Percentiles rank a stretch among this genome's conserved stretches.
These are phyloP conservation scores for Melastoma malabathricum DNA, from an alignment of 345 rosid species.

Conservation along the genomic window DNA sequence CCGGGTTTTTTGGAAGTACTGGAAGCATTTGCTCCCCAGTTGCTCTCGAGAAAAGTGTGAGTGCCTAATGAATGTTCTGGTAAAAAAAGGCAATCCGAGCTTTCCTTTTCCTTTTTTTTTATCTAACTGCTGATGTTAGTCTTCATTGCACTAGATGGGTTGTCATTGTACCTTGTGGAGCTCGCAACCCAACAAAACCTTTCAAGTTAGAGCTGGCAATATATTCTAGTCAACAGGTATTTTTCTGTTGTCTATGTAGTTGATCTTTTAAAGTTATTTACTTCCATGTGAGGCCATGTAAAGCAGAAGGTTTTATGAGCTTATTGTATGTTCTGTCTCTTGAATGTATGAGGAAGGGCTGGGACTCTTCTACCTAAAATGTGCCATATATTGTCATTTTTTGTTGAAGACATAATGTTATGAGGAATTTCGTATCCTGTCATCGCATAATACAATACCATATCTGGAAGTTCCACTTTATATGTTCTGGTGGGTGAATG, in stretches of 20 bases:
- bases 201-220: slow-evolving; percentile 85
- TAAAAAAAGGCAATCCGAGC: neutral
- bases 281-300: too few relatives aligned
- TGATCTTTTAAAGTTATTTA: too few relatives aligned
- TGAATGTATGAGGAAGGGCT: too few relatives aligned
- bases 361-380: too few relatives aligned
- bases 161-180: slow-evolving; percentile 70
- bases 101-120: neutral
- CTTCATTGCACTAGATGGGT: slow-evolving; percentile 58
- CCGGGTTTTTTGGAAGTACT: slow-evolving; percentile 71
- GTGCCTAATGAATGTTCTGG: slow-evolving; percentile 11
- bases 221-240: slow-evolving; percentile 62
- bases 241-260: neutral
- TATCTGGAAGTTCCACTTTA: too few relatives aligned
- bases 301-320: too few relatives aligned
- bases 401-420: too few relatives aligned
- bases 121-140: neutral
- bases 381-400: too few relatives aligned
- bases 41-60: slow-evolving; percentile 81
- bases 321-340: too few relatives aligned
- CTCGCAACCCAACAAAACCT: slow-evolving; percentile 51
- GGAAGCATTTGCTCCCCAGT: slow-evolving; percentile 68
- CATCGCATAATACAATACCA: too few relatives aligned
- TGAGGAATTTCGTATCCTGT: too few relatives aligned
- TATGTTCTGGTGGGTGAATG: too few relatives aligned